Conservation (phyloP, 805 yeast genomes). For the Cyberlindnera veronae region DNA sequence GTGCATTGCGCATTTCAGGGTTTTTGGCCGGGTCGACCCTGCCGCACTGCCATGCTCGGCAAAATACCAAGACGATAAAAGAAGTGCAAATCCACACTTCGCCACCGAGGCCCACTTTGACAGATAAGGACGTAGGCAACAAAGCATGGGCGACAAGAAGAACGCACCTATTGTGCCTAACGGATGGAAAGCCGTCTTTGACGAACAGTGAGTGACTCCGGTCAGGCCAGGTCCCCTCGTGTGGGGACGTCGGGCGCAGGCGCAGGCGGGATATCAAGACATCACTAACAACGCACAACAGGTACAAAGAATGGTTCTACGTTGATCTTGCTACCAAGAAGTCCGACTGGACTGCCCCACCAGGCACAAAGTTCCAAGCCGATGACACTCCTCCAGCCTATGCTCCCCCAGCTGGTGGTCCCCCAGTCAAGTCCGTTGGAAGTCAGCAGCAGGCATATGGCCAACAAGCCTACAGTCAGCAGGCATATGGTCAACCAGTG, state of each 20-base stretch:
- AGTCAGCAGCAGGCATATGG: constrained; percentile 5
- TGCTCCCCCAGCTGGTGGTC: constrained; percentile 14
- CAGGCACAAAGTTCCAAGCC: constrained; percentile 45
- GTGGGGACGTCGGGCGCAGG: not conserved
- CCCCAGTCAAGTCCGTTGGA: constrained; percentile 1
- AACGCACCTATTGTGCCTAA: constrained; percentile 51
- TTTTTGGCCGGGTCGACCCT: not conserved
- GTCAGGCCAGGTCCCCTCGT: not conserved
- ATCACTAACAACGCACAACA: constrained; percentile 1
- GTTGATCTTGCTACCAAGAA: constrained; percentile 68
- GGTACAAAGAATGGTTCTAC: constrained; percentile 70
- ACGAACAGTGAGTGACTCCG: constrained; percentile 39
- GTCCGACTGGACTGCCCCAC: constrained; percentile 91
- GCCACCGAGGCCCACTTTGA: too few species aligned
- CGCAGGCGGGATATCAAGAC: not conserved
- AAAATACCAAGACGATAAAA: not conserved
- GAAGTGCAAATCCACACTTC: too few species aligned
- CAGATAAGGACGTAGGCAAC: too few species aligned
- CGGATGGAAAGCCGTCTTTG: constrained; percentile 75
- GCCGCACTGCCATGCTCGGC: not conserved
- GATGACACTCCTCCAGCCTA: constrained; percentile 41
- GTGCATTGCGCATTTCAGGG: not conserved
- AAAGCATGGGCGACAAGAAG: constrained; percentile 8
- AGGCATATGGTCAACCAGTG: too few species aligned
- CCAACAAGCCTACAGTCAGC: constrained; percentile 11